phyloP scores from a whole-genome alignment of 257 asterid genomes.

The Haberlea rhodopensis region DNA sequence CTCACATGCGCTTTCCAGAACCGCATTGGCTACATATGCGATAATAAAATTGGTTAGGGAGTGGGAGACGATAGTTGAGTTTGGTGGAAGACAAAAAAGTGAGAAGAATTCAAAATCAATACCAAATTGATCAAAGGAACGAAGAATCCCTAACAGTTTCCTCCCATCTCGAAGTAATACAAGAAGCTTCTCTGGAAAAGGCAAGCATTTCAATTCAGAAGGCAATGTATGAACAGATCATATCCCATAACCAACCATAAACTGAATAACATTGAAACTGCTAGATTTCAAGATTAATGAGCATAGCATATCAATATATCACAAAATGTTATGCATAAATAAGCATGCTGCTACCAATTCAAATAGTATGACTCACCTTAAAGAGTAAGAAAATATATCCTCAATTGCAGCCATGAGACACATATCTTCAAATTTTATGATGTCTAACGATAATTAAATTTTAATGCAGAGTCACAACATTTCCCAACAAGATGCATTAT shows the following conservation, averaged over 20 bases:
- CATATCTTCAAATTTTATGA: background rate
- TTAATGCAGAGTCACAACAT: background rate
- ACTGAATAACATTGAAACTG: background rate
- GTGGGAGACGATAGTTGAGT: background rate
- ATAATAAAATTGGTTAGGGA: constrained; percentile 24
- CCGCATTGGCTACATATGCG: constrained; percentile 76
- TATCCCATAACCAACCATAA: background rate
- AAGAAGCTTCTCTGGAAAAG: constrained; percentile 60
- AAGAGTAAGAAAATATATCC: background rate
- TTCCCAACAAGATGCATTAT: background rate
- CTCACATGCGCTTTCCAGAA: constrained; percentile 94
- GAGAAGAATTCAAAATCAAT: constrained; percentile 13
- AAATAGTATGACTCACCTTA: background rate
- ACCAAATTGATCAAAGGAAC: constrained; percentile 88
- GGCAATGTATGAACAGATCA: constrained; percentile 1
- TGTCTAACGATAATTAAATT: background rate
- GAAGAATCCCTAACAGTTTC: constrained; percentile 66
- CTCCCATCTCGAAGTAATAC: constrained; percentile 77
- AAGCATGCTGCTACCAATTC: background rate
- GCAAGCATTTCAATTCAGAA: constrained; percentile 9
- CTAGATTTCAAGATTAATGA: background rate
- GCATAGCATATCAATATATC: background rate
- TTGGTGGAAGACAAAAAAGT: background rate
- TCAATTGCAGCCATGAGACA: background rate
- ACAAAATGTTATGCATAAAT: background rate